Base-by-base conservation (phyloP, 257 asterid species). In the Cordia subcordata region DNA sequence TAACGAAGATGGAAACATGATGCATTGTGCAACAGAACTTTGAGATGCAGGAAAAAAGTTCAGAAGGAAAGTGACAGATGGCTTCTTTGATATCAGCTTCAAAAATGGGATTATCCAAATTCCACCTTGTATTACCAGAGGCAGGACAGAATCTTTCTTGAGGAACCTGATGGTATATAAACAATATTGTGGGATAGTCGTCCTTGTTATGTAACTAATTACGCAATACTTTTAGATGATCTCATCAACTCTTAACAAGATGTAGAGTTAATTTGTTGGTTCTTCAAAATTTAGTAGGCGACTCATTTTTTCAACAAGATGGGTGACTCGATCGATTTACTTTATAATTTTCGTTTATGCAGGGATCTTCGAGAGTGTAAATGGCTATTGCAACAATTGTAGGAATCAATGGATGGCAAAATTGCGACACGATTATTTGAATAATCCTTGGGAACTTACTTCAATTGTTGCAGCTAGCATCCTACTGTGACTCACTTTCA, bases 151-250 rank as follows among this genome's bases (percentile, higher is more conserved):
- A n/a, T n/a, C n/a, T n/a, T n/a, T n/a, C n/a, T n/a, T n/a, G n/a
- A n/a, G n/a, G n/a, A n/a, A n/a, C n/a, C n/a, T n/a, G n/a, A n/a
- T n/a, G n/a, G n/a, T n/a, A n/a, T n/a, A 45, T 37, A 49, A 57
- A 38, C 61, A 57, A 57, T 27, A 27, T 27, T 27, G 35, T 27
- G 35, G 35, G 35, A 27, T 27, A 27, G 35, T 6, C 35, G 35
- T n/a, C n/a, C n/a, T 27, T 49, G 20, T 8, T 56, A 10, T 1
- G 63, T 75, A 16, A 59, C 72, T 1, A 72, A 67, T 17, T 75
- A 70, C 18, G 71, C 51, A 8, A 57, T 17, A 32, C 64, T 75
- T 6, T 11, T 75, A 67, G 71, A 75, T 67, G 33, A 67, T 53
- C 58, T 75, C 10, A 66, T 75, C 18, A 65, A 64, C 37, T 39